Conservation (phyloP, 306 rosid species). For the Citrullus mucosospermus region DNA sequence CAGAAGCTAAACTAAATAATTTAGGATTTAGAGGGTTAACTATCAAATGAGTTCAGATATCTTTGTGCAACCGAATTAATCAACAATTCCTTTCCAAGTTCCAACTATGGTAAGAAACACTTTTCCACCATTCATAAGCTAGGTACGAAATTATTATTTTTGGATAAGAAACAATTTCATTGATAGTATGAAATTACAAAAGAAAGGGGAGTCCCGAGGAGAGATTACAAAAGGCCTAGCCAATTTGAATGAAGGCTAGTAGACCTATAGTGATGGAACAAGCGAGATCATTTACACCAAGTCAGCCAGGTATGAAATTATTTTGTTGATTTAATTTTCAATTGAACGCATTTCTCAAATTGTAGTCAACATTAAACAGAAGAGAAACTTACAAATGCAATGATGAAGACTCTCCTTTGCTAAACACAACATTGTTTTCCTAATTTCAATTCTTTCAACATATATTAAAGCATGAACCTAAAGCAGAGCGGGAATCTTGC, state of each 20-base stretch:
- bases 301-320: background rate
- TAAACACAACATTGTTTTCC: background rate
- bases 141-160: background rate
- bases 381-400: background rate
- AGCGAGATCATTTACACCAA: background rate
- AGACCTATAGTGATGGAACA: no score
- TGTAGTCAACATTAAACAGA: background rate
- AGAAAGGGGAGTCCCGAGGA: no score
- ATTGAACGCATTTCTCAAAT: background rate
- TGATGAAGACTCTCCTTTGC: background rate
- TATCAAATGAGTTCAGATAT: background rate
- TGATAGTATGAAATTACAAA: background rate
- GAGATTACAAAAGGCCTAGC: no score
- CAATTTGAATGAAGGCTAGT: no score
- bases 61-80: background rate
- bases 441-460: background rate
- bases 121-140: background rate
- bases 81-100: background rate
- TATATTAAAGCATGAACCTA: slow-evolving; percentile 1
- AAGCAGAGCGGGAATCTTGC: background rate
- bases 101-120: background rate
- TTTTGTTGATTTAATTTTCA: background rate
- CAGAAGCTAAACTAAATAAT: background rate
- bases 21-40: background rate
- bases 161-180: background rate